Conservation (phyloP, 1,284 basidiomycete genomes). For the Laetiporus sulphureus region DNA sequence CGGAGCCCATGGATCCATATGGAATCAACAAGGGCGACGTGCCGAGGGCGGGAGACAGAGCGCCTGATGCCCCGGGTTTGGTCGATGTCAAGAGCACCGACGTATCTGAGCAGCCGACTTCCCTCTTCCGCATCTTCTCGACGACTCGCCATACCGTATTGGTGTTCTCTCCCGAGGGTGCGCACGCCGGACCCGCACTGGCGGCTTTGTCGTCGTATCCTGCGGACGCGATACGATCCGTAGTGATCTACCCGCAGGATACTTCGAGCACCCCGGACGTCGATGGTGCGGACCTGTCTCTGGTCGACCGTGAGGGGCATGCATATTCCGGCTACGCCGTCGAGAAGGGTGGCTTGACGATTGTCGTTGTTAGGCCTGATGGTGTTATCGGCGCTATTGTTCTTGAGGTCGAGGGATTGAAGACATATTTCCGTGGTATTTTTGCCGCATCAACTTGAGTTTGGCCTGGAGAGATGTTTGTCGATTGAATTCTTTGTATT, state of each 20-base stretch:
- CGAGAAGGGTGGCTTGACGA: background rate
- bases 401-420: slow-evolving; percentile 7
- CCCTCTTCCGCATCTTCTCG: slow-evolving; percentile 21
- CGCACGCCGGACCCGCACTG: background rate
- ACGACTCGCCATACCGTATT: slow-evolving; percentile 22
- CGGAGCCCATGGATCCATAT: slow-evolving; percentile 6
- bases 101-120: slow-evolving; percentile 1
- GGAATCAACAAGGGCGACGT: background rate
- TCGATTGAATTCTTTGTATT: too few relatives aligned
- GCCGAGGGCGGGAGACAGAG: slow-evolving; percentile 33
- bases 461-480: too few relatives aligned
- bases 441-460: too few relatives aligned
- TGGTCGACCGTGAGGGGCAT: background rate
- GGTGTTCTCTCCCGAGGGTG: slow-evolving; percentile 12
- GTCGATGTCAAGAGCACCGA: background rate
- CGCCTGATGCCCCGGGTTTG: slow-evolving; percentile 33
- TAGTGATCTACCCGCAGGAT: background rate
- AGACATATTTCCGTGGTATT: too few relatives aligned
- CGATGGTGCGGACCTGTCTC: background rate
- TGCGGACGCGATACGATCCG: background rate
- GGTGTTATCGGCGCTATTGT: slow-evolving; percentile 17
- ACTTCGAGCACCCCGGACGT: background rate
- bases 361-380: slow-evolving; percentile 10
- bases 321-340: slow-evolving; percentile 1
- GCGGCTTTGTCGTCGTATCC: slow-evolving; percentile 14